Conservation (phyloP, 202 grass and related monocot genomes). For the Setaria italica region DNA sequence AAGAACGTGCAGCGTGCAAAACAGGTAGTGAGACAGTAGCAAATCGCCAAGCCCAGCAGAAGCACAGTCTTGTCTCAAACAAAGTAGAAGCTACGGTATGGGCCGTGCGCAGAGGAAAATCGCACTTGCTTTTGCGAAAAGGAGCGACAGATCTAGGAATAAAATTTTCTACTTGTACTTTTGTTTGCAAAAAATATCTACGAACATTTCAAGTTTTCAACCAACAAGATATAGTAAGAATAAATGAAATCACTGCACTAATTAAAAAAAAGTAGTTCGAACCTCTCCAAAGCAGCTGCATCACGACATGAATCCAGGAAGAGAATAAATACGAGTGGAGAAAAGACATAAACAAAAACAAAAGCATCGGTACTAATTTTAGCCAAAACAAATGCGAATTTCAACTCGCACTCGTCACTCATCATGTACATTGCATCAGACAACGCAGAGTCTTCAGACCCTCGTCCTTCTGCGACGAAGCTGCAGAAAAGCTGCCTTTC, state of each 20-base stretch:
- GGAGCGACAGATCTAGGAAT: neutral
- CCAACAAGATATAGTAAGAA: neutral
- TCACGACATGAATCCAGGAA: neutral
- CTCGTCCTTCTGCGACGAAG: neutral
- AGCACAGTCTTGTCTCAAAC: neutral
- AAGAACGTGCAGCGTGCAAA: neutral
- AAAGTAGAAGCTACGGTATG: slow-evolving; percentile 5
- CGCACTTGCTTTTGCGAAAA: slow-evolving; percentile 6
- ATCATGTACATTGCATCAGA: neutral
- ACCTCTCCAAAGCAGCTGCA: neutral
- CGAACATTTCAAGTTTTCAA: neutral
- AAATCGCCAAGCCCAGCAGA: neutral
- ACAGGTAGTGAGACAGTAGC: neutral
- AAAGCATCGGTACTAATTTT: slow-evolving; percentile 11
- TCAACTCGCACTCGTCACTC: slow-evolving; percentile 18
- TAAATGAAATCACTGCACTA: neutral
- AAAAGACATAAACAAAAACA: neutral
- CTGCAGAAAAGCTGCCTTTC: neutral
- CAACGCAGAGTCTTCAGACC: neutral
- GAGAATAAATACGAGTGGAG: neutral
- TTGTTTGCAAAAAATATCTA: neutral
- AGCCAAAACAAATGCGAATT: neutral
- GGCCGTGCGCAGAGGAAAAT: neutral
- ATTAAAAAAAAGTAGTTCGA: too few species aligned
- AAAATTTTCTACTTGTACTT: neutral